Conservation (phyloP, 352 stramenopile species). For the Globisporangium echinulatum region DNA sequence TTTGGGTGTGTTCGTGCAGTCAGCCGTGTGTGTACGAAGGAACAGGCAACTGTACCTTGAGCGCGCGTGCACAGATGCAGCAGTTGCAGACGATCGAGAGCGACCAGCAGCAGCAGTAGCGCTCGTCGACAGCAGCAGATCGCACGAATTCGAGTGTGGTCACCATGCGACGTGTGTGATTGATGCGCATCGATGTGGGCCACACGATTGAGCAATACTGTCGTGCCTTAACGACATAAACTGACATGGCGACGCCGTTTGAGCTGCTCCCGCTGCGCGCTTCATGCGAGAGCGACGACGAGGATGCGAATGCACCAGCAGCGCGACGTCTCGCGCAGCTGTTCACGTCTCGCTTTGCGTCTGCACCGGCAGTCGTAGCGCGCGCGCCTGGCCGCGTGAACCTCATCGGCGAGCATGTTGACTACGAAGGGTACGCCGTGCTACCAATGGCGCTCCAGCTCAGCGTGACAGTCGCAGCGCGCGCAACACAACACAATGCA, state of each 20-base stretch:
- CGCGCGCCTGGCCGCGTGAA: constrained; percentile 77
- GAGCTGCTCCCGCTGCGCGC: constrained; percentile 1
- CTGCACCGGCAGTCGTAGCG: constrained; percentile 25
- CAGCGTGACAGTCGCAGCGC: not conserved
- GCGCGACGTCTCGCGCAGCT: constrained; percentile 4
- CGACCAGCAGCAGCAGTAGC: no score
- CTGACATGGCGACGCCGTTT: not conserved
- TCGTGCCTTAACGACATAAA: no score
- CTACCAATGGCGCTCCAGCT: constrained; percentile 69
- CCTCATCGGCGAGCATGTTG: constrained; percentile 84
- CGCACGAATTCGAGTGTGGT: no score
- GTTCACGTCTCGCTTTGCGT: constrained; percentile 28
- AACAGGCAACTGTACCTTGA: no score
- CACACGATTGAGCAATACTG: no score
- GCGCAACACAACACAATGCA: not conserved
- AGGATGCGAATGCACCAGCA: not conserved
- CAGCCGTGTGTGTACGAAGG: no score
- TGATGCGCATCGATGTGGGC: no score
- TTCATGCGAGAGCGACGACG: not conserved
- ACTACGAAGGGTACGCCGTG: constrained; percentile 85
- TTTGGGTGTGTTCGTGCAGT: no score
- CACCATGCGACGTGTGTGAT: no score
- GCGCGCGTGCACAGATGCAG: no score
- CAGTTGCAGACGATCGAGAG: no score
- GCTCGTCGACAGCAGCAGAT: no score